Percentiles rank a stretch among this genome's conserved stretches.
Conservation (phyloP, 2,329 filamentous ascomycete species). For the Acrodontium crateriforme region DNA sequence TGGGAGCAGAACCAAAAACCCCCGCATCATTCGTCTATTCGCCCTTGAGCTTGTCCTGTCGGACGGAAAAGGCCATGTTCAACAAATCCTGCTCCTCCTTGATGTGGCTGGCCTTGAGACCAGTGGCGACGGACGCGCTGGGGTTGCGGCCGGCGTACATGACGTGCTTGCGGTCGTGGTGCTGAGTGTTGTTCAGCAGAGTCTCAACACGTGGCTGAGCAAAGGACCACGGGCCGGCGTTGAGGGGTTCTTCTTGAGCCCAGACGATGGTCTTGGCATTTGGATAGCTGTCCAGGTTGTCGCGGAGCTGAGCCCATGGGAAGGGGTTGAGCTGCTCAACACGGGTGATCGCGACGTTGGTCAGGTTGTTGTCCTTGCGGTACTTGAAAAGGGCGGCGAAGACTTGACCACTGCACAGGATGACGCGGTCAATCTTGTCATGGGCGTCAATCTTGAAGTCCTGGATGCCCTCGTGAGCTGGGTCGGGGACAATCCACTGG, state of each 20-base stretch:
- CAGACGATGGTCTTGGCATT: conserved; percentile 97
- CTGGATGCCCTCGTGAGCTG: conserved; percentile 60
- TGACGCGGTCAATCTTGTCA: conserved; percentile 83
- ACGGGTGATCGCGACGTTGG: conserved; percentile 85
- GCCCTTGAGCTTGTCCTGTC: conserved; percentile 53
- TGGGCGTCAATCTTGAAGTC: conserved; percentile 51
- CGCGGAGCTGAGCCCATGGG: conserved; percentile 92
- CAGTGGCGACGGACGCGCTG: conserved; percentile 85
- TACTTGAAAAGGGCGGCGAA: conserved; percentile 84
- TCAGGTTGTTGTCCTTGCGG: conserved; percentile 72
- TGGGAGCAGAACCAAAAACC: no score
- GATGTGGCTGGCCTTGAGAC: conserved; percentile 72
- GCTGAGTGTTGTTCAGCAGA: conserved; percentile 77
- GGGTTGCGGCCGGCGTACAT: conserved; percentile 94
- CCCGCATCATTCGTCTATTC: no score
- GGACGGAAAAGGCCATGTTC: conserved; percentile 47
- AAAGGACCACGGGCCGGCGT: conserved; percentile 93
- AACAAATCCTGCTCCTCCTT: conserved; percentile 87
- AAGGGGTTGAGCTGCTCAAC: conserved; percentile 98
- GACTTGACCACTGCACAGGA: conserved; percentile 90
- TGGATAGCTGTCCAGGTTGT: conserved; percentile 92
- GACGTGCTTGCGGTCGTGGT: conserved; percentile 89
- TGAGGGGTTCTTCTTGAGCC: conserved; percentile 94
- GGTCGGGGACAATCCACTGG: conserved; percentile 89
- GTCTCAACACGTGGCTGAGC: conserved; percentile 97